Conservation (phyloP, 345 rosid species). For the Citrus inodora region DNA sequence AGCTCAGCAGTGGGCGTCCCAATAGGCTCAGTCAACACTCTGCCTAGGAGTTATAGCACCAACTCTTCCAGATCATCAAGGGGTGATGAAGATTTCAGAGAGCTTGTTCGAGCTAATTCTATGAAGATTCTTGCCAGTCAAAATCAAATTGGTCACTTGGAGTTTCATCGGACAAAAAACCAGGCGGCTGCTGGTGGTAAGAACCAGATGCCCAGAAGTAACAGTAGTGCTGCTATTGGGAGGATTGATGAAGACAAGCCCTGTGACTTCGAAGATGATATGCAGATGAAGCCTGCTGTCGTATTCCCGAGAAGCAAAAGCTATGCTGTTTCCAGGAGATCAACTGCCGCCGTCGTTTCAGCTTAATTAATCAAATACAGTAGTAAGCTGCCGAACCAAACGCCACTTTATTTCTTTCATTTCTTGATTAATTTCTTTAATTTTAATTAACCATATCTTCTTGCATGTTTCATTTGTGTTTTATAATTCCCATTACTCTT, state of each 20-base stretch:
- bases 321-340: slow-evolving; percentile 27
- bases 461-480: too few relatives aligned
- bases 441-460: too few relatives aligned
- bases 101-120: slow-evolving; percentile 55
- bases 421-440: too few relatives aligned
- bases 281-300: neutral
- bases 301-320: slow-evolving; percentile 44
- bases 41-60: slow-evolving; percentile 55
- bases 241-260: slow-evolving; percentile 75
- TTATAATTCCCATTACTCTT: too few relatives aligned
- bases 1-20: slow-evolving; percentile 43
- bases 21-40: slow-evolving; percentile 29
- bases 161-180: neutral
- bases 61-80: slow-evolving; percentile 28
- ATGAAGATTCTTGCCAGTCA: slow-evolving; percentile 23
- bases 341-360: neutral
- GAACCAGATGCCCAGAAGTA: slow-evolving; percentile 32
- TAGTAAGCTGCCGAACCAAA: too few relatives aligned
- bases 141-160: neutral
- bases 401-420: too few relatives aligned
- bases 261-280: slow-evolving; percentile 48
- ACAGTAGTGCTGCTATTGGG: slow-evolving; percentile 42
- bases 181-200: neutral
- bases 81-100: slow-evolving; percentile 33
- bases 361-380: neutral